Percentiles rank a stretch among this genome's conserved stretches.
phyloP scores from a whole-genome alignment of 768 basidiomycete species.

The Rhizopogon sp. region DNA sequence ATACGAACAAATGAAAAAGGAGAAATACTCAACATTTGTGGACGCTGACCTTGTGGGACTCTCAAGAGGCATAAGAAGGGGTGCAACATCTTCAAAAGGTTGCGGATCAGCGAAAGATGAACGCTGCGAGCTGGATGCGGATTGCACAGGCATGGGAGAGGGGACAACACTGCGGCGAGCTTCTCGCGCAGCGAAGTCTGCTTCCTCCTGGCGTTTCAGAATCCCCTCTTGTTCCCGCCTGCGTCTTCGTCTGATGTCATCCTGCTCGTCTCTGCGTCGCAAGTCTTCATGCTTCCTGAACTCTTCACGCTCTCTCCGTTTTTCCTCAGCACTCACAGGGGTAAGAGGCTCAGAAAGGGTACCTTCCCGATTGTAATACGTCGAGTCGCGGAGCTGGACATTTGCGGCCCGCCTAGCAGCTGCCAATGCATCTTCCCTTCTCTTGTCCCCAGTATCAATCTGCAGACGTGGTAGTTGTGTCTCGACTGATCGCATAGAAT shows the following conservation, averaged over 20 bases:
- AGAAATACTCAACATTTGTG: conserved; percentile 33
- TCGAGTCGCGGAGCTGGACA: conserved; percentile 16
- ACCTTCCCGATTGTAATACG: conserved; percentile 15
- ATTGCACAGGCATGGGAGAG: conserved; percentile 24
- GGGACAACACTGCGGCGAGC: conserved; percentile 32
- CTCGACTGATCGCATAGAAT: conserved; percentile 11
- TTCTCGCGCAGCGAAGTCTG: conserved; percentile 44
- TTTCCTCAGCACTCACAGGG: conserved; percentile 21
- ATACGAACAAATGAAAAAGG: conserved; percentile 16
- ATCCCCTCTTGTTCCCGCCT: conserved; percentile 55
- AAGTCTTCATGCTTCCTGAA: conserved; percentile 39
- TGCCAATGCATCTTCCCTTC: conserved; percentile 25
- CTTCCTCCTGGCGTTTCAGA: conserved; percentile 52
- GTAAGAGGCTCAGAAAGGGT: conserved; percentile 20
- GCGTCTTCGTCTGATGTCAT: conserved; percentile 38
- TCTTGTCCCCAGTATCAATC: conserved; percentile 25
- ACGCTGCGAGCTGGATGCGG: conserved; percentile 30
- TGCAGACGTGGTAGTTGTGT: conserved; percentile 18
- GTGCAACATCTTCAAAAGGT: conserved; percentile 26
- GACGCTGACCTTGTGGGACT: conserved; percentile 52
- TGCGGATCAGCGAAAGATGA: conserved; percentile 25
- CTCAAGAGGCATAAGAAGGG: conserved; percentile 55
- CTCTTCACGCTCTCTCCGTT: conserved; percentile 25
- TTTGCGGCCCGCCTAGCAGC: conserved; percentile 20
- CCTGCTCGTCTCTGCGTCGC: conserved; percentile 41